Percentiles rank a stretch among this genome's conserved stretches.
phyloP scores from a whole-genome alignment of 345 rosid genomes.

The Capsella bursapastoris region DNA sequence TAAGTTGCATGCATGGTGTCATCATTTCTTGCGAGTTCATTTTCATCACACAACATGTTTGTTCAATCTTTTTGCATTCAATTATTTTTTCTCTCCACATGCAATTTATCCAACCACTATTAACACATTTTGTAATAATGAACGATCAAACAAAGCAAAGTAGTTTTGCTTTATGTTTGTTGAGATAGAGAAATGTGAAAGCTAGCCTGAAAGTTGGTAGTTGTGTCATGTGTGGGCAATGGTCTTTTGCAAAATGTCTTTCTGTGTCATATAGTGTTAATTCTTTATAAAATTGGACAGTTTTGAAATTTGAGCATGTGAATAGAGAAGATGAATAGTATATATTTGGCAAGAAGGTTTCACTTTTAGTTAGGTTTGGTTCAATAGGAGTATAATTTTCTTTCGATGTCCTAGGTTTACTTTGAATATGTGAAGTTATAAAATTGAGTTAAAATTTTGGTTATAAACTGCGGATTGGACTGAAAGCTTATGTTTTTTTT shows the following conservation, averaged over 20 bases:
- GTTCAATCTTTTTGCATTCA: conserved; percentile 27
- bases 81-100: conserved; percentile 26
- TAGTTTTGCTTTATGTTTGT: conserved; percentile 29
- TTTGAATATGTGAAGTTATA: not conserved
- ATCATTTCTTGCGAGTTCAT: not conserved
- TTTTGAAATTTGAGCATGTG: not conserved
- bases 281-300: not conserved
- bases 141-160: conserved; percentile 38
- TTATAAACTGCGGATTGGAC: not conserved
- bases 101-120: not conserved
- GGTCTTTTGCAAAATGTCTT: conserved; percentile 32
- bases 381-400: not conserved
- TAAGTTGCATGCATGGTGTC: conserved; percentile 13
- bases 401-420: not conserved
- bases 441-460: not conserved
- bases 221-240: conserved; percentile 14
- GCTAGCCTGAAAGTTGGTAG: conserved; percentile 30
- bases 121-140: conserved; percentile 1
- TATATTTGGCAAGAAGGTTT: not conserved
- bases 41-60: conserved; percentile 25
- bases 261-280: not conserved
- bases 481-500: not conserved
- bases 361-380: not conserved
- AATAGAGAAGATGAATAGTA: not conserved
- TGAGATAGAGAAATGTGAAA: conserved; percentile 28